Percentiles rank a stretch among this genome's conserved stretches.
These are phyloP conservation scores for Metschnikowia cerradonensis DNA, from an alignment of 805 yeast species.

Conservation along the genomic window DNA sequence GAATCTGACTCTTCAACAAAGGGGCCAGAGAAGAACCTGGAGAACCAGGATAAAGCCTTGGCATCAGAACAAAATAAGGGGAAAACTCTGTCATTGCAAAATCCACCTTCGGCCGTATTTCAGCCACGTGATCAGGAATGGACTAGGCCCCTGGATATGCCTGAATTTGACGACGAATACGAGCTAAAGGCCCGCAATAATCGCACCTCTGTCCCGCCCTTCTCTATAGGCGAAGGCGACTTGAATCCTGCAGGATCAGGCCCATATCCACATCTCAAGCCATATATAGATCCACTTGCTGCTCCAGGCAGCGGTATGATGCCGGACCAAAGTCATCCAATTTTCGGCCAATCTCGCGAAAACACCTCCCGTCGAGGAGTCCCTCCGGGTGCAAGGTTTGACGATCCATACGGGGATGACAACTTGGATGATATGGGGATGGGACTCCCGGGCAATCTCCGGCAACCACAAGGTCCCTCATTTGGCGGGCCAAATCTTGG, in stretches of 20 bases:
- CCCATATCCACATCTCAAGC: conserved; percentile 40
- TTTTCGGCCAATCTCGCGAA: conserved; percentile 34
- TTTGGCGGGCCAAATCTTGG: background rate
- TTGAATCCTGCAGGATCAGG: conserved; percentile 44
- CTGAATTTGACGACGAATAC: conserved; percentile 53
- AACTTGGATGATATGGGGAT: conserved; percentile 41
- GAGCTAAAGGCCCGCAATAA: conserved; percentile 24
- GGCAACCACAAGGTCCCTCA: conserved; percentile 3
- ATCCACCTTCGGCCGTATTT: background rate
- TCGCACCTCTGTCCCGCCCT: conserved; percentile 12
- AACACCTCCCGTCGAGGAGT: conserved; percentile 29
- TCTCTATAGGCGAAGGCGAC: conserved; percentile 48
- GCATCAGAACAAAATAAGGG: background rate
- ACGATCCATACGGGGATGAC: conserved; percentile 47
- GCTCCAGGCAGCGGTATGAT: conserved; percentile 42
- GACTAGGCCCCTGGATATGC: conserved; percentile 37
- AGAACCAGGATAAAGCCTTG: too few relatives aligned
- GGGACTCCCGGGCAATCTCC: conserved; percentile 37
- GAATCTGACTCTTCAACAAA: background rate
- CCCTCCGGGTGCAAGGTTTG: conserved; percentile 49
- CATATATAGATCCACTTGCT: conserved; percentile 41
- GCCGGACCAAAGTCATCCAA: conserved; percentile 49
- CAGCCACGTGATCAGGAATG: background rate
- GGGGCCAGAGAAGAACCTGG: background rate
- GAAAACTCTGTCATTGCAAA: background rate